phyloP scores from a whole-genome alignment of 441 rosid species.

The Jatropha podagrica region DNA sequence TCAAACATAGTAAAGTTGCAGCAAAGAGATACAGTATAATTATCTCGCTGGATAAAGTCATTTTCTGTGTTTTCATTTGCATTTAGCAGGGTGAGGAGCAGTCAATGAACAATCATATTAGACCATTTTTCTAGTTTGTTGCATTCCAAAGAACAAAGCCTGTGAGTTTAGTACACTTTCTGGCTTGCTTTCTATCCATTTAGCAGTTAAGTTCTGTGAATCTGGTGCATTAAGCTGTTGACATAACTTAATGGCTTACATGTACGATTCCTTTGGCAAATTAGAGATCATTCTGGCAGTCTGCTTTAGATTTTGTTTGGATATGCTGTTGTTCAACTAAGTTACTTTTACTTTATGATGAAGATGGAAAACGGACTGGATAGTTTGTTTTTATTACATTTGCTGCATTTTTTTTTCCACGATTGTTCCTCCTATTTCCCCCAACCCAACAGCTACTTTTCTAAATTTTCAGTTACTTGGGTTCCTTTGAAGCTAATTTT shows the following conservation, averaged over 20 bases:
- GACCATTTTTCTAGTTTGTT: no score
- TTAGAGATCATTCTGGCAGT: not conserved
- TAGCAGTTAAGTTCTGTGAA: not conserved
- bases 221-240: not conserved
- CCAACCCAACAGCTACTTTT: not conserved
- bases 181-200: not conserved
- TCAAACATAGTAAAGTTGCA: not conserved
- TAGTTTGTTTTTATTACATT: not conserved
- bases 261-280: not conserved
- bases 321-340: not conserved
- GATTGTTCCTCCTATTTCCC: not conserved
- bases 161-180: no score
- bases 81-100: not conserved
- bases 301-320: not conserved
- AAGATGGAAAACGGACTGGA: not conserved
- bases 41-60: not conserved
- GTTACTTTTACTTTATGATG: not conserved
- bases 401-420: not conserved
- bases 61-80: not conserved
- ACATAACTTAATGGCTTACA: not conserved
- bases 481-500: no score
- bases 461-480: no score
- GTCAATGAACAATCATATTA: not conserved
- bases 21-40: not conserved
- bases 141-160: no score